Base-by-base conservation (phyloP, 306 rosid species). In the Malus sieversii region DNA sequence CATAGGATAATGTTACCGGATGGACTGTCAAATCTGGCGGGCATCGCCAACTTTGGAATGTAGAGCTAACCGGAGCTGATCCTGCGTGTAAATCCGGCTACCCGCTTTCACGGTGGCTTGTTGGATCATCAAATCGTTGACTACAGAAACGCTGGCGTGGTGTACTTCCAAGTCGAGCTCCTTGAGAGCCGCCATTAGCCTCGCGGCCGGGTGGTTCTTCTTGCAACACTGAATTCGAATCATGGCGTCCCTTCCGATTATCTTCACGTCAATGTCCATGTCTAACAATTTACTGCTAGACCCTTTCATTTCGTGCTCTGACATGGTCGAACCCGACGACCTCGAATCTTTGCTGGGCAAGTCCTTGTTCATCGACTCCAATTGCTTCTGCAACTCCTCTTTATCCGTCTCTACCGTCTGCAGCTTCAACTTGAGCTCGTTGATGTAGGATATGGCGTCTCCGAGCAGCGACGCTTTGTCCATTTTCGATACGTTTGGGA, bases 91-190 rank as follows among this genome's bases (percentile, higher is more conserved):
- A 72, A 88, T 84, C 19, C 96, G 81, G 71, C 93, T 85, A 0
- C 95, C 97, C 99, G 92, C 92, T 82, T 86, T 96, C 78, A 92
- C 99, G 0, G 97, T 96, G 9, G 99, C 97, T 71, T 96, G 98
- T 72, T 90, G 99, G 75, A 96, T 96, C 97, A 90, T 96, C 82
- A 90, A 70, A 79, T 96, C 98, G 19, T 92, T 96, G 20, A 96
- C 96, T 30, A 95, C 97, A 0, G 97, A 92, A 11, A 92, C 92
- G 30, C 97, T 95, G 5, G 99, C 99, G 29, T 95, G 97, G 84
- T 90, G 76, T n/a, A 95, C 97, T 4, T 95, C 99, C 81, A 95
- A 73, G 79, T 95, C 99, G 27, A 95, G 83, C 79, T 92, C 99
- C 84, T 82, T 93, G 63, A 95, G 75, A 20, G 99, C 97, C 4